Base-by-base conservation (phyloP, 192 early-diverging fungal species). In the Phlyctochytrium planicorne region DNA sequence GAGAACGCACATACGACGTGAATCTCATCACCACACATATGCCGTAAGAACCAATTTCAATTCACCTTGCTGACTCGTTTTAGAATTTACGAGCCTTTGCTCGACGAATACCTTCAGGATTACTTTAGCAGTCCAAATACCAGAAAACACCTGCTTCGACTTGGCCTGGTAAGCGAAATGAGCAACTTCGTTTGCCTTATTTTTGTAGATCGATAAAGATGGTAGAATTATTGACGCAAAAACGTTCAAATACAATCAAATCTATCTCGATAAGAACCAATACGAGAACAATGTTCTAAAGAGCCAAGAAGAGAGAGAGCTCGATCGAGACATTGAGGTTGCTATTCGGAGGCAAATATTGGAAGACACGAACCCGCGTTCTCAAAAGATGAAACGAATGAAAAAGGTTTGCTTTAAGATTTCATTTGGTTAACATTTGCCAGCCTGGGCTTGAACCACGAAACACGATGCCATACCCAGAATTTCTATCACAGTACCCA, bases 161-260 rank as follows among this genome's bases (percentile, higher is more conserved):
- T 86, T 30, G 84, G 84, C 0, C 61, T 86, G 62, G 84, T 86
- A 67, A 2, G 67, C n/a, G n/a, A n/a, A n/a, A n/a, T n/a, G n/a
- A n/a, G n/a, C n/a, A n/a, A n/a, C n/a, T 36, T 53, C 2, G 27
- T 60, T 29, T 40, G 2, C 20, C 27, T 52, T 4, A 1, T 59
- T 53, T 27, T 33, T 27, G 17, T 12, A 85, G 84, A 76, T 85
- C 60, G 71, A 82, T 33, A 53, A 30, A 12, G 71, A 75, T 16
- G 84, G 84, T 12, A 47, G 37, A 6, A 82, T 86, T n/a, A 71
- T 84, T 17, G 78, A 82, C 59, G 52, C 37, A 20, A 72, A 73
- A 47, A 62, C 29, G 17, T 86, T 84, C 68, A 83, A 86, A 66
- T 78, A 84, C 67, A 76, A 75, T 17, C 82, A 84, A 67, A 80